Percentiles rank a stretch among this genome's conserved stretches.
These are phyloP conservation scores for Apiospora aurea DNA, from an alignment of 2,329 filamentous ascomycete genomes.

Conservation along the genomic window DNA sequence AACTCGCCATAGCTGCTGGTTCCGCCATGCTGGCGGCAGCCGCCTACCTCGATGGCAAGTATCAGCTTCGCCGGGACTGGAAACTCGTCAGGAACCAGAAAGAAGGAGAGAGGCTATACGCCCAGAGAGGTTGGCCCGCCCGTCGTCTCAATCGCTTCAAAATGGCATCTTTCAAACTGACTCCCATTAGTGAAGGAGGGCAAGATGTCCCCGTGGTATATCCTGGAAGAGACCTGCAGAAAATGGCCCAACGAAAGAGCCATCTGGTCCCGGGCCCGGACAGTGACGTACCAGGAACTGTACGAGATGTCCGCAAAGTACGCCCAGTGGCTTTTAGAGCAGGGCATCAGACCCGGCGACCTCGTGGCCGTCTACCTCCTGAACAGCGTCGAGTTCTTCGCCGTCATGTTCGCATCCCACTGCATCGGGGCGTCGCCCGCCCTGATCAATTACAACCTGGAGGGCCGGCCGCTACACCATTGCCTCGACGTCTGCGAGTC, in stretches of 20 bases:
- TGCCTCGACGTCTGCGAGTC: conserved; percentile 64
- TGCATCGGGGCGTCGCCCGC: conserved; percentile 70
- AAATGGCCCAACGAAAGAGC: conserved; percentile 57
- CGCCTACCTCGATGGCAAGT: conserved; percentile 72
- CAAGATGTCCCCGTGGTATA: conserved; percentile 65
- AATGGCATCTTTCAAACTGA: not conserved
- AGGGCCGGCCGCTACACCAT: conserved; percentile 66
- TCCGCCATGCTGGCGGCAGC: conserved; percentile 37
- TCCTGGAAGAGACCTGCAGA: conserved; percentile 61
- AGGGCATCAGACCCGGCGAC: conserved; percentile 62
- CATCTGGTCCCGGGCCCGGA: conserved; percentile 69
- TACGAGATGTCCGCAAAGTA: conserved; percentile 60
- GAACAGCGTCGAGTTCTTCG: conserved; percentile 70
- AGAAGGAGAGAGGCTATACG: conserved; percentile 48
- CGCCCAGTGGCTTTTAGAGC: conserved; percentile 62
- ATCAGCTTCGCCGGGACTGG: conserved; percentile 67
- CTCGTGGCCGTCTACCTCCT: conserved; percentile 68
- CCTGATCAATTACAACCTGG: conserved; percentile 71
- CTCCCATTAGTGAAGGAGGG: conserved; percentile 51
- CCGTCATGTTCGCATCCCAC: conserved; percentile 67
- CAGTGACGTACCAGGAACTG: conserved; percentile 62
- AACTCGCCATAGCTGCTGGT: not conserved
- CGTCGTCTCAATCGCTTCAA: not conserved
- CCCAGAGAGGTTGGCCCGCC: conserved; percentile 50
- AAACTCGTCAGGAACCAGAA: conserved; percentile 46